phyloP scores from a whole-genome alignment of 495 filamentous ascomycete species.

The Lindgomyces ingoldianus region DNA sequence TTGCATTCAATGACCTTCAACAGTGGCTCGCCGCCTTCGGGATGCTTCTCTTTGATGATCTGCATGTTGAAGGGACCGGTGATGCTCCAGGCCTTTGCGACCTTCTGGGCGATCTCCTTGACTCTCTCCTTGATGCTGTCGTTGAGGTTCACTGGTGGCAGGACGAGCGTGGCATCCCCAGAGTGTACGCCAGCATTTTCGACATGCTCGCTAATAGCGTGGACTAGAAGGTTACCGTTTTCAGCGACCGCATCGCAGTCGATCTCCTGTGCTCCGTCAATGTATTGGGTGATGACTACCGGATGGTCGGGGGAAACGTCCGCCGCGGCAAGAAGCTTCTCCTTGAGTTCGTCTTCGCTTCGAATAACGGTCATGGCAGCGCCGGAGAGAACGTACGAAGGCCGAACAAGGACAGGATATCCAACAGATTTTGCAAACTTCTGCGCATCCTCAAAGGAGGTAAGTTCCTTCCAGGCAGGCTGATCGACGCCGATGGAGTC shows the following conservation, averaged over 20 bases:
- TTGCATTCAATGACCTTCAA: slow-evolving; percentile 99
- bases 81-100: slow-evolving; percentile 95
- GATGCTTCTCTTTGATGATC: slow-evolving; percentile 87
- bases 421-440: slow-evolving; percentile 79
- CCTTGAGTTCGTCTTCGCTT: slow-evolving; percentile 80
- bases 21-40: slow-evolving; percentile 64
- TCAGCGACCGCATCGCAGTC: slow-evolving; percentile 95
- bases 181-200: slow-evolving; percentile 97
- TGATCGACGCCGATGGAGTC: slow-evolving; percentile 96
- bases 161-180: slow-evolving; percentile 85
- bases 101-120: slow-evolving; percentile 93
- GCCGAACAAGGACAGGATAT: slow-evolving; percentile 91
- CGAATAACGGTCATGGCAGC: slow-evolving; percentile 98
- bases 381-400: slow-evolving; percentile 93
- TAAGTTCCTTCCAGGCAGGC: slow-evolving; percentile 96
- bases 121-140: slow-evolving; percentile 74
- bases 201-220: slow-evolving; percentile 94
- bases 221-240: slow-evolving; percentile 81
- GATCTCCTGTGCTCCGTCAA: slow-evolving; percentile 95
- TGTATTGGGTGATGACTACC: slow-evolving; percentile 98
- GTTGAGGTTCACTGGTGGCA: slow-evolving; percentile 82
- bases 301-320: slow-evolving; percentile 95
- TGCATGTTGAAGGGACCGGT: slow-evolving; percentile 99
- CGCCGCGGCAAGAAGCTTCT: slow-evolving; percentile 82
- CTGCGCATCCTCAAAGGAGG: slow-evolving; percentile 82